Evolutionary conservation across 139 green algal species (phyloP), one percentile per base, ranked within the genome.

Genomic region (Marvania coccoides): DNA sequence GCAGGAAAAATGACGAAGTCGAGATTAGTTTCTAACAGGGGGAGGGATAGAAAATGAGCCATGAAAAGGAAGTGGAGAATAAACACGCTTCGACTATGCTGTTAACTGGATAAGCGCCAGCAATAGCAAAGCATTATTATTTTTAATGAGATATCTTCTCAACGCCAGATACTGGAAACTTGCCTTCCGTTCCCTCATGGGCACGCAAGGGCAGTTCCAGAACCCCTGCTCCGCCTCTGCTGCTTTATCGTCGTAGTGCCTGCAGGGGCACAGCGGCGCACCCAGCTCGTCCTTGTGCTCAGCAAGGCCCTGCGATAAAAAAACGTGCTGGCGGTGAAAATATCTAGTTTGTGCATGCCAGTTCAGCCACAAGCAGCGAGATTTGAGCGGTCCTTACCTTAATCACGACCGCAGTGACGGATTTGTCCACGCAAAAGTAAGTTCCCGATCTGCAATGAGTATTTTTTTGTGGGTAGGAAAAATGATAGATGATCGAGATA

Each of bases 151-250:
- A n/a, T n/a, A n/a, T n/a, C n/a, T n/a, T n/a, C n/a, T n/a, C n/a
- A n/a, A n/a, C n/a, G n/a, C n/a, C n/a, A n/a, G n/a, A n/a, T n/a
- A n/a, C n/a, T n/a, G 42, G 19, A 51, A 28, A 28, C 67, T 1
- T 58, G 91, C 84, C 83, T 95, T 93, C 36, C 88, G 80, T 69
- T 99, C 93, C 23, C 95, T 79, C 95, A 99, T 99, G 12, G 95
- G 95, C 37, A 98, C 93, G 63, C 95, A 99, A 0, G 95, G 95
- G 77, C 95, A 99, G 78, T 99, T 99, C 95, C 95, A 99, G 81
- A 95, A 99, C 6, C 95, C 94, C 70, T 94, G 79, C 6, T 86
- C 78, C 3, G 86, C 95, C 72, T 99, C 95, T 7, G 84, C 80
- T 24, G 83, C 78, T 72, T 99, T 99, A 78, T 99, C 95, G 61